A percentile compares a stretch with the other conserved stretches of the same genome.
Conservation (phyloP, 495 filamentous ascomycete genomes). For the Penicillium antarcticum region DNA sequence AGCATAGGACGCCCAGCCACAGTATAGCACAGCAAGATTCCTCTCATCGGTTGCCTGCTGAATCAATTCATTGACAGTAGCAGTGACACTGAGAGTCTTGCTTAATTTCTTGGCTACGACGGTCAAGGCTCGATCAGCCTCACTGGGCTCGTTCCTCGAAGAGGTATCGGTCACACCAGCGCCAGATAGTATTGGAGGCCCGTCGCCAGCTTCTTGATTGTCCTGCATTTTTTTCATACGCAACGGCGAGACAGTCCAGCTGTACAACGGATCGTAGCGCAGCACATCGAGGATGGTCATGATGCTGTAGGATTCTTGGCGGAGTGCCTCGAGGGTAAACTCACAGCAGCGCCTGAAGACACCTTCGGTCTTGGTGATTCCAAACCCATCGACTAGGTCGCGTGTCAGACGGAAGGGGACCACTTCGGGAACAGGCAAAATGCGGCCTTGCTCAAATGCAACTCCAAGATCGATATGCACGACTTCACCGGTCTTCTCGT, state of each 20-base stretch:
- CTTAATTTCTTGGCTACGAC: conserved; percentile 93
- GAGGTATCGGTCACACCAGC: conserved; percentile 38
- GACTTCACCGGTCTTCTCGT: conserved; percentile 85
- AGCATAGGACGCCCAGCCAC: conserved; percentile 40
- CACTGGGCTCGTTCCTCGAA: conserved; percentile 71
- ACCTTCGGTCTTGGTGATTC: conserved; percentile 90
- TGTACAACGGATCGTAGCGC: conserved; percentile 93
- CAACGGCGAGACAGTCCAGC: conserved; percentile 89
- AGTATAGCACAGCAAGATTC: conserved; percentile 89
- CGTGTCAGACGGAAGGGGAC: conserved; percentile 95
- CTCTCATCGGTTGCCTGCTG: conserved; percentile 91
- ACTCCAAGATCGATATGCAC: conserved; percentile 97
- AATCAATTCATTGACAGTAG: conserved; percentile 95
- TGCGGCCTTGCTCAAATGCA: conserved; percentile 91
- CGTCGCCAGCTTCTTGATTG: conserved; percentile 48
- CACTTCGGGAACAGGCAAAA: conserved; percentile 89
- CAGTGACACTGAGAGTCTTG: conserved; percentile 88
- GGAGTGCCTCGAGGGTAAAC: conserved; percentile 89
- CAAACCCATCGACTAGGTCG: conserved; percentile 96
- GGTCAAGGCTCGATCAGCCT: conserved; percentile 86
- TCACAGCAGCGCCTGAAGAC: conserved; percentile 96
- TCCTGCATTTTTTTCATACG: conserved; percentile 76
- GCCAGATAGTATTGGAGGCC: conserved; percentile 31
- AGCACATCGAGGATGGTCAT: conserved; percentile 97
- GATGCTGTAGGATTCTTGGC: conserved; percentile 89